Conservation (phyloP, 1,139 yeast species). For the Candida sp. region DNA sequence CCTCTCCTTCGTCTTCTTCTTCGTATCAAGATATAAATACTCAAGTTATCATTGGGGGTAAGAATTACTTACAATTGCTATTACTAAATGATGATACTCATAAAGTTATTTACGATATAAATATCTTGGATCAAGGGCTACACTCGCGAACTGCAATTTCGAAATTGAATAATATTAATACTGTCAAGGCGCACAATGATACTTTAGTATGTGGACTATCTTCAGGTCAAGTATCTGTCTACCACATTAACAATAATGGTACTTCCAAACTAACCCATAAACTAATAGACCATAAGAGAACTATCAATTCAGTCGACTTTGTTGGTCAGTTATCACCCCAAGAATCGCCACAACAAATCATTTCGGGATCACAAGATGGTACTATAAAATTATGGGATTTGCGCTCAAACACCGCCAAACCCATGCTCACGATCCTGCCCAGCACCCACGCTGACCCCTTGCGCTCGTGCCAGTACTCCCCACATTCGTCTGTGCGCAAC, state of each 20-base stretch:
- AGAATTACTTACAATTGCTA: slow-evolving; percentile 50
- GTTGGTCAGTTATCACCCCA: slow-evolving; percentile 14
- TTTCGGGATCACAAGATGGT: slow-evolving; percentile 94
- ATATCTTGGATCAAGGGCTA: slow-evolving; percentile 39
- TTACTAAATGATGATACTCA: slow-evolving; percentile 40
- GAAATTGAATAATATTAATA: slow-evolving; percentile 39
- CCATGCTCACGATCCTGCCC: slow-evolving; percentile 41
- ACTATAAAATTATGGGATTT: slow-evolving; percentile 86
- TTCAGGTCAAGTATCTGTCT: slow-evolving; percentile 34
- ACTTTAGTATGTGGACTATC: slow-evolving; percentile 42
- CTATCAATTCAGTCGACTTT: slow-evolving; percentile 80
- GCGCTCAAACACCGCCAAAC: slow-evolving; percentile 43
- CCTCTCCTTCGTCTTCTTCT: slow-evolving; percentile 1
- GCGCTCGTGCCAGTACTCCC: slow-evolving; percentile 58
- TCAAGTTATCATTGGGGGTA: slow-evolving; percentile 57
- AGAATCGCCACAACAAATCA: slow-evolving; percentile 53
- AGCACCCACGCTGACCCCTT: slow-evolving; percentile 63
- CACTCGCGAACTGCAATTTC: slow-evolving; percentile 29
- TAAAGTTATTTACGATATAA: slow-evolving; percentile 33
- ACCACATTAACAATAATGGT: slow-evolving; percentile 32
- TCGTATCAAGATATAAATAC: slow-evolving; percentile 19
- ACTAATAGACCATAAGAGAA: slow-evolving; percentile 70
- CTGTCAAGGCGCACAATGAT: slow-evolving; percentile 33
- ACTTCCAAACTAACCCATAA: slow-evolving; percentile 39
- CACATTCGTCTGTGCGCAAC: slow-evolving; percentile 35